phyloP scores from a whole-genome alignment of 306 rosid genomes.

The Medicago truncatula region DNA sequence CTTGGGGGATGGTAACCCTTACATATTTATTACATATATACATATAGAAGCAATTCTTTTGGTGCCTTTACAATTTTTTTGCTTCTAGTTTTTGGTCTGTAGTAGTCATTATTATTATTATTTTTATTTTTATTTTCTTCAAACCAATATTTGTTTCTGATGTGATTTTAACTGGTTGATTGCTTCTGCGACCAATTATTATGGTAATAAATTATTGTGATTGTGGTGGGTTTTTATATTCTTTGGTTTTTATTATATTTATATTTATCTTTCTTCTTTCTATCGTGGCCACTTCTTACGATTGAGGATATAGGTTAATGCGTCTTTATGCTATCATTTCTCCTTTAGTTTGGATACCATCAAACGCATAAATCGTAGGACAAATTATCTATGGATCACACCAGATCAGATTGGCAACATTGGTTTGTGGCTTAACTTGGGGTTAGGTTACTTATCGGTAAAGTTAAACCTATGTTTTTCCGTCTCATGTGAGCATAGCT shows the following conservation, averaged over 20 bases:
- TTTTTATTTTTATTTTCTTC: constrained; percentile 25
- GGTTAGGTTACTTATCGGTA: too few relatives aligned
- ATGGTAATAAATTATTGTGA: constrained; percentile 54
- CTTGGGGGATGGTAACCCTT: constrained; percentile 56
- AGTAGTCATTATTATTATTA: constrained; percentile 14
- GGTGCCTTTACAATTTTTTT: constrained; percentile 46
- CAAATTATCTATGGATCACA: neutral
- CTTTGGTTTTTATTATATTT: neutral
- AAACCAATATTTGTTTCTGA: constrained; percentile 42
- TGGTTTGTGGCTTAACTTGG: neutral
- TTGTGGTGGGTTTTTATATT: constrained; percentile 26
- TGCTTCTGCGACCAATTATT: constrained; percentile 42
- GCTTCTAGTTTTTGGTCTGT: constrained; percentile 48
- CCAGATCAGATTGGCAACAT: neutral
- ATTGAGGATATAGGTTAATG: neutral
- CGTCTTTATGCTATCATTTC: constrained; percentile 4
- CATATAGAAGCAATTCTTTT: constrained; percentile 65
- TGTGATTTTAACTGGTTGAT: constrained; percentile 32
- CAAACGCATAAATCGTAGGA: neutral
- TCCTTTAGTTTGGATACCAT: neutral
- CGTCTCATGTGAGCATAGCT: too few relatives aligned
- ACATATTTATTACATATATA: constrained; percentile 46
- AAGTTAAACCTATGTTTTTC: too few relatives aligned
- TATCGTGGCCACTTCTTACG: constrained; percentile 19
- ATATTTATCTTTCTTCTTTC: neutral